Evolutionary conservation across 257 asterid genomes (phyloP), one percentile per base, ranked within the genome.

Genomic region (Dorcoceras hygrometricum): DNA sequence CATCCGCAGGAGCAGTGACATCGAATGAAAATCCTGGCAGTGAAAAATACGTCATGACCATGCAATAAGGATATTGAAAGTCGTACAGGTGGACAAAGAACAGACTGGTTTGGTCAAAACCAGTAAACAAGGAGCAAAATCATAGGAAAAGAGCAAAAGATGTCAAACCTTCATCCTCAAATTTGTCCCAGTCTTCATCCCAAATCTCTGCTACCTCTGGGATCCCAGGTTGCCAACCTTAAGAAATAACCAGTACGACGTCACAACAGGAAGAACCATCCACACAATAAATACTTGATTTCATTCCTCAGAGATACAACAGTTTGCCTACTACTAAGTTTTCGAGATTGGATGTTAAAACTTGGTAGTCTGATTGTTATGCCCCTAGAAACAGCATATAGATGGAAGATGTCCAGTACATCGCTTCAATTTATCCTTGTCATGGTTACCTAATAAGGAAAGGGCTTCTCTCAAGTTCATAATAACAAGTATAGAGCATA

Each of bases 171-270:
- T 90, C 96, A 73, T 94, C 99, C 24, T 90, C 91, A 57, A 94
- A 94, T 79, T 94, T 94, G 84, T 94, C 99, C 99, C 99, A 94
- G 51, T 94, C 99, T 83, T 94, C 99, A 79, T 94, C 98, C 99
- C 99, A 94, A 63, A 89, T 79, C 70, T 81, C 88, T 57, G 96
- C 90, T 57, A 84, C 59, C 78, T 87, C 98, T 3, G 98, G 96
- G 59, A 94, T 73, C 61, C 99, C 99, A 66, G 96, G 98, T 56
- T 82, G 89, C 99, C 99, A 94, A 62, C 98, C 99, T 94, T 79
- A 48, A 77, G 51, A 68, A 75, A 64, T 62, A 23, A 70, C 59
- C 48, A 60, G 39, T 31, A 22, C 23, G 32, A 59, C 36, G 32
- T 27, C 61, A 56, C 43, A 36, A 20, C 46, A 66, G 53, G 57